Base-by-base conservation (phyloP, 1,284 basidiomycete genomes). In the Apiotrichum laibachii region DNA sequence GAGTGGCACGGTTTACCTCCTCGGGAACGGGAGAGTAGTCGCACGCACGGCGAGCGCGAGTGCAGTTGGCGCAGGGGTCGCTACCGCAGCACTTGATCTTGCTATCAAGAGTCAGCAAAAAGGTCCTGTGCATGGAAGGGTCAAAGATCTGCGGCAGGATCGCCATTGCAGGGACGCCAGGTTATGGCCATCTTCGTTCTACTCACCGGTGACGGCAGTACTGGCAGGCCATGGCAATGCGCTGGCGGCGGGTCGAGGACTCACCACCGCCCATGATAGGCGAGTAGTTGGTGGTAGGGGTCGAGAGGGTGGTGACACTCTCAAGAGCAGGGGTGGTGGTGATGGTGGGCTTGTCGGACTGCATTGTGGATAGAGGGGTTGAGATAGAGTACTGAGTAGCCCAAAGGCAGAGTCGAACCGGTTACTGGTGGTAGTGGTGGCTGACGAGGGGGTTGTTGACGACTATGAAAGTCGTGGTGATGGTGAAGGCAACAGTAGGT, bases 51-150 rank as follows among this genome's bases (percentile, higher is more conserved):
- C 71, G 67, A 7, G 75, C 69, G 16, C 75, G 72, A 10, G 67
- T 66, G 65, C 77, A 79, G 69, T 78, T 78, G 39, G 71, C 62
- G 53, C 77, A 79, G 12, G 76, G 73, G 15, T 67, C 45, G 16
- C 67, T 70, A 35, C 77, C 77, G 46, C 74, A 73, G 67, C 77
- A 79, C 62, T 73, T 67, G 54, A 79, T 79, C 61, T 79, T 79
- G 44, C 77, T 78, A 53, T 19, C 18, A 52, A 21, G 22, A 5
- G 53, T 62, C 57, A 62, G 58, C 37, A 35, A 31, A 31, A 31
- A 7, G 26, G 26, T 7, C 26, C 26, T 31, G 3, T 7, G 49
- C 1, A 6, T 11, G 22, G n/a, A 21, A 13, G n/a, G 22, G 47
- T 19, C n/a, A 19, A 35, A 47, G 47, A n/a, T 48, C 8, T 15